Percentiles rank a stretch among this genome's conserved stretches.
Conservation (phyloP, 768 basidiomycete species). For the Boletus patriciae region DNA sequence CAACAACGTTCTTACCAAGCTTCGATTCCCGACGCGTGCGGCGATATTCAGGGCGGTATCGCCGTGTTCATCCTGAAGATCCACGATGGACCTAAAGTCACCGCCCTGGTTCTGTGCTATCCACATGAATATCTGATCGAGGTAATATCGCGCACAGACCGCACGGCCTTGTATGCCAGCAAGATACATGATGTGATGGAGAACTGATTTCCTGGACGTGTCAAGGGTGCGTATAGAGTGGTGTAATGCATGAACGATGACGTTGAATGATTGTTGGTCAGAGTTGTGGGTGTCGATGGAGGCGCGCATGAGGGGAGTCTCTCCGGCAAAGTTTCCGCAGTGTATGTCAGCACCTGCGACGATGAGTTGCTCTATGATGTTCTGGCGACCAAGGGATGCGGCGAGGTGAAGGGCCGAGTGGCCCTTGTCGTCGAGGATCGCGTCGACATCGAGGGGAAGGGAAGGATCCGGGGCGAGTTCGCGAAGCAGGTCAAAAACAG, state of each 20-base stretch:
- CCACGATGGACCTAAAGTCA: constrained; percentile 77
- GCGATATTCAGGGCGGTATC: constrained; percentile 97
- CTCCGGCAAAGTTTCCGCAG: constrained; percentile 90
- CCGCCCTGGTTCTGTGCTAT: constrained; percentile 76
- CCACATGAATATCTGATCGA: constrained; percentile 86
- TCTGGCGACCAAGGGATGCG: constrained; percentile 74
- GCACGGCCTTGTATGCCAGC: constrained; percentile 92
- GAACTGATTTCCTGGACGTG: constrained; percentile 75
- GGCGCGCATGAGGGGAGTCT: constrained; percentile 92
- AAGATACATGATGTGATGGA: constrained; percentile 89
- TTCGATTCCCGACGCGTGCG: constrained; percentile 87
- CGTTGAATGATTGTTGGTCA: constrained; percentile 72
- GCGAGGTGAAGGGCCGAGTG: constrained; percentile 95
- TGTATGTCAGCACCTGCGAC: constrained; percentile 80
- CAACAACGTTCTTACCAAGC: constrained; percentile 79
- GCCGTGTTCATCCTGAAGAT: constrained; percentile 92
- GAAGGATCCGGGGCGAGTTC: constrained; percentile 52
- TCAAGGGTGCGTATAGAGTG: constrained; percentile 86
- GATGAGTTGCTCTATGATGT: constrained; percentile 69
- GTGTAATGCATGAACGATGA: constrained; percentile 62
- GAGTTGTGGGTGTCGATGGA: constrained; percentile 86
- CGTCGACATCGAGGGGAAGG: constrained; percentile 60
- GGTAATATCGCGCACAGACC: constrained; percentile 81
- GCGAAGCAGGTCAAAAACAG: constrained; percentile 64
- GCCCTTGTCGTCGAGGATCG: constrained; percentile 90